Base-by-base conservation (phyloP, 2,329 filamentous ascomycete genomes). In the Colletotrichum neosansevieriae region DNA sequence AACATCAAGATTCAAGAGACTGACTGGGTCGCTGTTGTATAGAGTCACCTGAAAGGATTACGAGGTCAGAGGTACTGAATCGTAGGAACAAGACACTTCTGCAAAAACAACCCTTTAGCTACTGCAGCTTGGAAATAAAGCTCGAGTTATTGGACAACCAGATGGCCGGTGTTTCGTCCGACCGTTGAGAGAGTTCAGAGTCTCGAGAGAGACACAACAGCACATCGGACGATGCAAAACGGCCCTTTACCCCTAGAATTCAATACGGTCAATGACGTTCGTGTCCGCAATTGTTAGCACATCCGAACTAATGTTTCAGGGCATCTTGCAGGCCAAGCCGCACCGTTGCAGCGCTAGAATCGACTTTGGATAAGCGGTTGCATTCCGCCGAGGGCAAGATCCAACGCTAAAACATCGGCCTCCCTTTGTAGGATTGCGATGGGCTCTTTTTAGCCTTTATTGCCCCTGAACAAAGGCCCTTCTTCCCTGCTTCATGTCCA, bases 281-380 rank as follows among this genome's bases (percentile, higher is more conserved):
- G 21, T 47, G n/a, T 58, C 21, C 19, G 9, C 5, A 2, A 6
- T 13, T 49, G 3, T 42, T 9, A 54, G 38, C 15, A 4, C 34
- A 34, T 19, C 53, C 13, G 9, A 17, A 4, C 51, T 42, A 53
- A n/a, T 65, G 65, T 65, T 68, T 68, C 65, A 68, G 54, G 53
- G 38, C 38, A 59, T 32, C 19, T 54, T 19, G 24, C 24, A 15
- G 7, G 40, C 54, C 61, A 60, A 56, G 47, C 13, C 40, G 10
- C 49, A 12, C 61, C 17, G 65, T 59, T 44, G 15, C 36, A 13
- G 21, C 21, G 49, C 54, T 53, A 63, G 24, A 44, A 40, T 11
- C 53, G 50, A 17, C 36, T 38, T 53, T 12, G 53, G 64, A 63
- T 45, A 63, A 67, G 60, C 65, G 40, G 40, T 19, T n/a, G 40